Percentiles rank a stretch among this genome's conserved stretches.
Conservation (phyloP, 495 filamentous ascomycete genomes). For the Penicillium angulare region DNA sequence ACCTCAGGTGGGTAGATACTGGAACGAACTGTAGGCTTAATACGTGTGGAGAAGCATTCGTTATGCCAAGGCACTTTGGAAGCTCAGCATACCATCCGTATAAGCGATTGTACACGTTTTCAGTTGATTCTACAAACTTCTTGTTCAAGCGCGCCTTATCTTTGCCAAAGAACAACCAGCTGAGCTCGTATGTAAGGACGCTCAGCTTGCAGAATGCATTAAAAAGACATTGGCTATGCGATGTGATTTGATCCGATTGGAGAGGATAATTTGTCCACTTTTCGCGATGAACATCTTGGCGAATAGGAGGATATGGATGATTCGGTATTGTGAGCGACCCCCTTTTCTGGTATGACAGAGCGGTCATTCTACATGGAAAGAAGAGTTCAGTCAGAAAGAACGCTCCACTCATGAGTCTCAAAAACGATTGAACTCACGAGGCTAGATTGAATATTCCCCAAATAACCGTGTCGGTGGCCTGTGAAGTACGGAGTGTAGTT, state of each 20-base stretch:
- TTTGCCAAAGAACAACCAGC: conserved; percentile 21
- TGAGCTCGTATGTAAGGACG: conserved; percentile 25
- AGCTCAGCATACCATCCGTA: conserved; percentile 30
- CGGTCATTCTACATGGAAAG: conserved; percentile 16
- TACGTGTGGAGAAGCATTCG: conserved; percentile 25
- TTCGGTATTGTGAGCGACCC: conserved; percentile 9
- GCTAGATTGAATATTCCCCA: conserved; percentile 36
- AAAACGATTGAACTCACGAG: conserved; percentile 16
- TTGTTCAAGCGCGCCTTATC: conserved; percentile 11
- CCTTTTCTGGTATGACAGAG: conserved; percentile 27
- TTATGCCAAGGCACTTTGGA: conserved; percentile 20
- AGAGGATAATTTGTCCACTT: conserved; percentile 33
- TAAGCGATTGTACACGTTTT: conserved; percentile 25
- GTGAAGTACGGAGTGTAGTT: conserved; percentile 9
- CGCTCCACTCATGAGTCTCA: background rate
- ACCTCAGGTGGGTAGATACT: background rate
- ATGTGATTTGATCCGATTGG: conserved; percentile 13
- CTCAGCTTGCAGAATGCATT: conserved; percentile 25
- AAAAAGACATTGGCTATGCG: conserved; percentile 29
- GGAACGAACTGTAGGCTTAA: conserved; percentile 31
- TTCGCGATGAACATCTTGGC: conserved; percentile 21
- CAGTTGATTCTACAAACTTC: conserved; percentile 14
- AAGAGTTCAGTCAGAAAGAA: background rate
- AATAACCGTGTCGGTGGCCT: conserved; percentile 20
- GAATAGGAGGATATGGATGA: conserved; percentile 8